Percentiles rank a stretch among this genome's conserved stretches.
Evolutionary conservation across 108 stramenopile genomes (phyloP).

Genomic region (Pseudonitzschia pungens): DNA sequence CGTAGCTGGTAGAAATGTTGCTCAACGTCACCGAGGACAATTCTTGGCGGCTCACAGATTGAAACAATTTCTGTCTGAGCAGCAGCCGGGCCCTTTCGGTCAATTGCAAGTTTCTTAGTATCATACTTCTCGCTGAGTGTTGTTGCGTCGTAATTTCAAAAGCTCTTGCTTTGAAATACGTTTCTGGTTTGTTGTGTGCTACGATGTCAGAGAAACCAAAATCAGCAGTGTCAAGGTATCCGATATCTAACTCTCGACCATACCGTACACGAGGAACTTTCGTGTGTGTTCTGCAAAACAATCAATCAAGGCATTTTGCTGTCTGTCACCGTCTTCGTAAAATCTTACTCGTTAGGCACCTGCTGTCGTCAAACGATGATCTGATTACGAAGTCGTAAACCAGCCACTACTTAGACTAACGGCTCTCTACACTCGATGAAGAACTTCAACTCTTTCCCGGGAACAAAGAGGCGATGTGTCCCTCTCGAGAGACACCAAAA

Average conservation of each 20-base stretch:
- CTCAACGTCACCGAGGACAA: not conserved
- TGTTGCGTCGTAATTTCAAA: not conserved
- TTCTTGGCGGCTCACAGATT: too few relatives aligned
- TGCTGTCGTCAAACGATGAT: not conserved
- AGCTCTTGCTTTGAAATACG: too few relatives aligned
- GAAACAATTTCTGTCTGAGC: not conserved
- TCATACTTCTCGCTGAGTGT: not conserved
- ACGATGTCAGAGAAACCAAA: too few relatives aligned
- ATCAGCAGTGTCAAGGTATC: too few relatives aligned
- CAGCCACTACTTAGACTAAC: not conserved
- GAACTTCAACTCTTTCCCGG: slow-evolving; percentile 7
- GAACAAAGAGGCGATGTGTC: not conserved
- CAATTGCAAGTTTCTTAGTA: slow-evolving; percentile 1
- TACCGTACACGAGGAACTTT: not conserved
- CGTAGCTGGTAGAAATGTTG: not conserved
- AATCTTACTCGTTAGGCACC: too few relatives aligned
- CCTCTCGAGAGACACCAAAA: not conserved
- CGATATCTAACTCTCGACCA: not conserved
- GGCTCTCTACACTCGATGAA: not conserved
- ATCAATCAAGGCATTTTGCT: not conserved
- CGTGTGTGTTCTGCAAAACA: not conserved
- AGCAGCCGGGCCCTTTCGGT: not conserved
- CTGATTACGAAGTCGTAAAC: not conserved
- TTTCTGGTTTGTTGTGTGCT: too few relatives aligned
- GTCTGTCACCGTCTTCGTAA: not conserved